Conservation (phyloP, 2,329 filamentous ascomycete genomes). For the Botrytis byssoidea region DNA sequence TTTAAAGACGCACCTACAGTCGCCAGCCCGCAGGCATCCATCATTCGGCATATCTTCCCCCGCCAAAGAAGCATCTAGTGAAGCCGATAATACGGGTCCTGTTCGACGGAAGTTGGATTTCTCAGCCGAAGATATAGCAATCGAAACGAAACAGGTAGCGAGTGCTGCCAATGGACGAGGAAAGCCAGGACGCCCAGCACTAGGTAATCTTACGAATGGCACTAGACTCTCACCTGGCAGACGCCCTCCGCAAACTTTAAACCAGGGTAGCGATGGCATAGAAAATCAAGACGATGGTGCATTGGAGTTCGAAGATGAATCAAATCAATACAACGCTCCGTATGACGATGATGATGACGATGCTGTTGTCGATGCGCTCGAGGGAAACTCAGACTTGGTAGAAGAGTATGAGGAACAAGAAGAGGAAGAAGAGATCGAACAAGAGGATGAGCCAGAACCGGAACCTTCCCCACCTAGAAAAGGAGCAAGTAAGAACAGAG, state of each 20-base stretch:
- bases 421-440: slow-evolving; percentile 22
- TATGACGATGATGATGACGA: slow-evolving; percentile 36
- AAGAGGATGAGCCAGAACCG: slow-evolving; percentile 27
- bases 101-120: slow-evolving; percentile 39
- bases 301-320: slow-evolving; percentile 44
- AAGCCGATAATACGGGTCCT: slow-evolving; percentile 28
- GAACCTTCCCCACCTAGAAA: slow-evolving; percentile 16
- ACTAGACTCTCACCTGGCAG: slow-evolving; percentile 25
- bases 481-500: slow-evolving; percentile 13
- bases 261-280: slow-evolving; percentile 38
- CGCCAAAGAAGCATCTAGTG: slow-evolving; percentile 32
- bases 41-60: slow-evolving; percentile 39
- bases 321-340: slow-evolving; percentile 30
- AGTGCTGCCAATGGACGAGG: slow-evolving; percentile 10
- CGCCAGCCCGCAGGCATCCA: slow-evolving; percentile 39
- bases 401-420: slow-evolving; percentile 22
- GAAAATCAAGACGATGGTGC: slow-evolving; percentile 51
- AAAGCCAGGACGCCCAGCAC: slow-evolving; percentile 19
- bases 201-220: slow-evolving; percentile 28
- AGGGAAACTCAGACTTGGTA: slow-evolving; percentile 24
- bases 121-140: slow-evolving; percentile 31
- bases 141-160: slow-evolving; percentile 13
- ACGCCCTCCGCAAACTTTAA: slow-evolving; percentile 16
- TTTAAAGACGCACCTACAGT: slow-evolving; percentile 39
- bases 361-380: slow-evolving; percentile 36